Base-by-base conservation (phyloP, 2,329 filamentous ascomycete genomes). In the Hypoxylon rubiginosum region DNA sequence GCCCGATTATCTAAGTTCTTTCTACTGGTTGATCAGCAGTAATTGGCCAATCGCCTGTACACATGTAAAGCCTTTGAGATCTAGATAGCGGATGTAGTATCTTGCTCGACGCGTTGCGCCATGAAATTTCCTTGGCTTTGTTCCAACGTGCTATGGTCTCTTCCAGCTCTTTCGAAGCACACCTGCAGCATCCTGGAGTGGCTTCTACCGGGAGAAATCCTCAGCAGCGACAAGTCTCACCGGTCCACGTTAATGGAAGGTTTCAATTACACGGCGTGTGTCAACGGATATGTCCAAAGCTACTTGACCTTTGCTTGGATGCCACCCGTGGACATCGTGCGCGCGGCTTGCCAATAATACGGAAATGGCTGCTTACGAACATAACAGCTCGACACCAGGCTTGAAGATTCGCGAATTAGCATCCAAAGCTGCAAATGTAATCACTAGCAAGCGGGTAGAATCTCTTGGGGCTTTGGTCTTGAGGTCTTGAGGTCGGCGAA, bases 401-500 rank as follows among this genome's bases (percentile, higher is more conserved):
- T 49, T 48, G 15, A 54, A 9, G 30, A 52, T 48, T 59, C 58
- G 28, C 48, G 61, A 67, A 65, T 67, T 21, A 46, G 45, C 48
- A 48, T 56, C 11, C 28, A 32, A 55, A 63, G 34, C 41, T 61
- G 61, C 55, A 56, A 4, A 32, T 48, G 30, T 55, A 21, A 61
- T 67, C 61, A 59, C 55, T 55, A 28, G 30, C 26, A 48, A 53
- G 56, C 54, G 17, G 46, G 41, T 54, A 64, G 36, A 57, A 39
- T 15, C 28, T 62, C 17, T 53, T 56, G 52, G 39, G n/a, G 45
- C 28, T 46, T 41, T 28, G 21, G n/a, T 53, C 28, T 34, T 64
- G 17, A 67, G 21, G n/a, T 53, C 28, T 34, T 64, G 17, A 67
- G 63, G 57, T 69, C 60, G 64, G 60, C 60, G 64, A 69, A 64